Evolutionary conservation across 2,329 filamentous ascomycete genomes (phyloP).

Genomic region (Fusarium nodosum): DNA sequence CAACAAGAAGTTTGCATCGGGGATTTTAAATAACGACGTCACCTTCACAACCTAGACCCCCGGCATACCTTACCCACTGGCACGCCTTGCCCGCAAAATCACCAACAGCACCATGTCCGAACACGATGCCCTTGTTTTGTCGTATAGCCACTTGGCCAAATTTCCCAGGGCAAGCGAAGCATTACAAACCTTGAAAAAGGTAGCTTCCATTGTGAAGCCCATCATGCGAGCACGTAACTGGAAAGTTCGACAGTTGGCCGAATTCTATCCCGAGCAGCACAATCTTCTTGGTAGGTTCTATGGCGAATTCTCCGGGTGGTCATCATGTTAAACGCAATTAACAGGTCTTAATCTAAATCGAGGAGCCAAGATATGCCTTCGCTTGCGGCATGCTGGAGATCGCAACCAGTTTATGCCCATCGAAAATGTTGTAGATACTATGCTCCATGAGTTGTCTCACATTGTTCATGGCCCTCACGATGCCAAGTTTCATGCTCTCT

Average conservation of each 20-base stretch:
- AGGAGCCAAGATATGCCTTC: slow-evolving; percentile 84
- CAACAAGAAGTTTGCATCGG: not conserved
- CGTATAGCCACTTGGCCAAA: slow-evolving; percentile 64
- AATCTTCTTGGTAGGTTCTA: slow-evolving; percentile 80
- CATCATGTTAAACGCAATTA: slow-evolving; percentile 5
- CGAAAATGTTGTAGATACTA: slow-evolving; percentile 87
- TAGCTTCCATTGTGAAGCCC: slow-evolving; percentile 91
- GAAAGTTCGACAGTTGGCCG: slow-evolving; percentile 82
- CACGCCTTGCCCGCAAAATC: slow-evolving; percentile 15
- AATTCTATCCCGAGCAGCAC: slow-evolving; percentile 83
- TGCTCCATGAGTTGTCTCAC: slow-evolving; percentile 95
- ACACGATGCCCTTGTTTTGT: slow-evolving; percentile 60
- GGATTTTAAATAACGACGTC: slow-evolving; percentile 8
- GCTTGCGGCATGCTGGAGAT: slow-evolving; percentile 82
- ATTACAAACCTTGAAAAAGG: slow-evolving; percentile 76
- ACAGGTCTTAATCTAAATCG: slow-evolving; percentile 80
- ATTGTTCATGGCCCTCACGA: slow-evolving; percentile 88
- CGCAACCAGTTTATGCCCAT: slow-evolving; percentile 81
- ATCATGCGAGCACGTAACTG: slow-evolving; percentile 91
- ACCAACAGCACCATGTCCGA: slow-evolving; percentile 41
- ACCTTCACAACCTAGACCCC: slow-evolving; percentile 13
- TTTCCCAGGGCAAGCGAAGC: slow-evolving; percentile 65
- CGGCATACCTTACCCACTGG: slow-evolving; percentile 3
- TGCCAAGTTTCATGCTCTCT: slow-evolving; percentile 83
- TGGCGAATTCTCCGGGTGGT: not conserved